These are phyloP conservation scores for Amyloporia xantha DNA, from an alignment of 768 basidiomycete species.

Conservation along the genomic window DNA sequence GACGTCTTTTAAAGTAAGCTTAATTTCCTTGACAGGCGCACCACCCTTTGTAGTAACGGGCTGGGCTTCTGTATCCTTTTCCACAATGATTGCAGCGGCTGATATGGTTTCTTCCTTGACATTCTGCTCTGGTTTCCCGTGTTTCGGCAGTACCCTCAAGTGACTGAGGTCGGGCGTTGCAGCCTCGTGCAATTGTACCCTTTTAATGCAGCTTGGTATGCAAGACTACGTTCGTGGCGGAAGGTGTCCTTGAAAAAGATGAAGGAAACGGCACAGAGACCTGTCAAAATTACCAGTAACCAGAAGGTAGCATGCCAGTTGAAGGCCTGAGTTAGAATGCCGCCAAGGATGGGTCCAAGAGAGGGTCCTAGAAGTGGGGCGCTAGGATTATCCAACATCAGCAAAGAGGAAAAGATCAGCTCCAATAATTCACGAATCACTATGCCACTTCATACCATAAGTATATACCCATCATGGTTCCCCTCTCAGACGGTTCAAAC, in stretches of 20 bases:
- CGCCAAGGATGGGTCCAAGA: constrained; percentile 70
- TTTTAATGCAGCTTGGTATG: constrained; percentile 65
- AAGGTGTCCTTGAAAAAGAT: constrained; percentile 78
- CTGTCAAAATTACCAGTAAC: constrained; percentile 65
- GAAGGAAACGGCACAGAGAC: constrained; percentile 48
- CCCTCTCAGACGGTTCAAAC: constrained; percentile 67
- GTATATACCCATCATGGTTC: constrained; percentile 73
- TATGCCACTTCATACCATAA: no score
- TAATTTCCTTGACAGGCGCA: constrained; percentile 27
- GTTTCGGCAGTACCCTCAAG: background rate
- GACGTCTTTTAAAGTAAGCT: constrained; percentile 58
- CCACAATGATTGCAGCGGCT: constrained; percentile 4
- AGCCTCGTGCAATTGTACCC: no score
- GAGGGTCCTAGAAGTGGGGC: constrained; percentile 71
- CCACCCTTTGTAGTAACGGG: no score
- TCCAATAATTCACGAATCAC: no score
- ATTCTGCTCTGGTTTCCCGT: background rate
- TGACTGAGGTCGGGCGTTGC: background rate
- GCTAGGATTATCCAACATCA: constrained; percentile 23
- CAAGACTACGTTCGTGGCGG: constrained; percentile 74
- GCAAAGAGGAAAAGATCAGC: background rate
- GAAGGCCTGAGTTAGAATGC: constrained; percentile 55
- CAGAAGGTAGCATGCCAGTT: constrained; percentile 82
- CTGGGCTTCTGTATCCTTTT: constrained; percentile 1
- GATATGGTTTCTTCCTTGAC: constrained; percentile 3